Percentiles rank a stretch among this genome's conserved stretches.
Conservation (phyloP, 1,139 yeast genomes). For the Wickerhamomyces sp. region DNA sequence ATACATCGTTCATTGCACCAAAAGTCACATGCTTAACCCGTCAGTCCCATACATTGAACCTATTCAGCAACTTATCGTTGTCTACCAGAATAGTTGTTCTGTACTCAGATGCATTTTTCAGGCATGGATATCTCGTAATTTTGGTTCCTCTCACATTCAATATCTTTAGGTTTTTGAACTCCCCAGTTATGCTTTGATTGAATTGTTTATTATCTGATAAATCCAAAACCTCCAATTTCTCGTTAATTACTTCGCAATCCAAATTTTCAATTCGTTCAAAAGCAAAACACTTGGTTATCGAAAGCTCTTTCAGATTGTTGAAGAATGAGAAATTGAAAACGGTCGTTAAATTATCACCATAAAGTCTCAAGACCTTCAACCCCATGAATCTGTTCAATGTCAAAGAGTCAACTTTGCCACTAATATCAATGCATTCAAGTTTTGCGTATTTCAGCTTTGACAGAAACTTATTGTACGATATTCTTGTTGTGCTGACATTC, state of each 20-base stretch:
- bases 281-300: conserved; percentile 11
- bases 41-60: too few species aligned
- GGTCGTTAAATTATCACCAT: conserved; percentile 13
- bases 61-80: too few species aligned
- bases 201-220: conserved; percentile 10
- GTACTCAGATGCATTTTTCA: neutral
- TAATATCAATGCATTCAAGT: conserved; percentile 12
- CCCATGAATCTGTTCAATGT: conserved; percentile 9
- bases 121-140: neutral
- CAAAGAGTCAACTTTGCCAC: conserved; percentile 7
- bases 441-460: conserved; percentile 8
- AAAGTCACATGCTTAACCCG: too few species aligned
- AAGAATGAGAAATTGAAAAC: conserved; percentile 6
- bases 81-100: too few species aligned
- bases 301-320: conserved; percentile 7
- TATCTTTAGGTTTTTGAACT: conserved; percentile 1
- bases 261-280: conserved; percentile 4
- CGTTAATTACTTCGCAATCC: neutral
- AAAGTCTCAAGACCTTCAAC: conserved; percentile 11
- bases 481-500: conserved; percentile 10
- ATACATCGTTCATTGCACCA: too few species aligned
- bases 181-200: conserved; percentile 3
- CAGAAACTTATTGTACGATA: conserved; percentile 13
- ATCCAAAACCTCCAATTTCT: conserved; percentile 4
- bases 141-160: conserved; percentile 2